These are phyloP conservation scores for Barnettozyma sp. DNA, from an alignment of 805 yeast genomes.

Conservation along the genomic window DNA sequence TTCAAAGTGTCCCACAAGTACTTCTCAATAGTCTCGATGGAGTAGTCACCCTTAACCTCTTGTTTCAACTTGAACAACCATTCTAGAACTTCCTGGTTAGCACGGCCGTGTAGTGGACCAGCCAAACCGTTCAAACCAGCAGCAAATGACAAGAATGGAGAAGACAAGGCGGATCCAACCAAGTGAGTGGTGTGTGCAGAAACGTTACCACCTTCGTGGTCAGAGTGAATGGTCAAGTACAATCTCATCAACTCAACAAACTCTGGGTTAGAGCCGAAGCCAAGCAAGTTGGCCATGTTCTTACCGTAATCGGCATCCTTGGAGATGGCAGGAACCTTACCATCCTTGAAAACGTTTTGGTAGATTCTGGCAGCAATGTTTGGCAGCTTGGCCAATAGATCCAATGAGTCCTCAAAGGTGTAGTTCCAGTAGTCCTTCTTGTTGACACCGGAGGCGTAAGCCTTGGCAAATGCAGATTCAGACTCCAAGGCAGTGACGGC, in stretches of 20 bases:
- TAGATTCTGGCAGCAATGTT: slow-evolving; percentile 75
- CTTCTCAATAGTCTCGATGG: slow-evolving; percentile 62
- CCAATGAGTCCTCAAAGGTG: slow-evolving; percentile 74
- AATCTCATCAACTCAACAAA: slow-evolving; percentile 76
- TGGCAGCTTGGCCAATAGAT: slow-evolving; percentile 76
- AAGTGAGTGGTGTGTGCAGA: slow-evolving; percentile 83
- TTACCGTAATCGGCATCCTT: slow-evolving; percentile 57
- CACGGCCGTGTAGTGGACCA: slow-evolving; percentile 85
- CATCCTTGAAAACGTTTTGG: slow-evolving; percentile 80
- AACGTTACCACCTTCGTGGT: slow-evolving; percentile 88
- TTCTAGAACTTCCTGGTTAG: slow-evolving; percentile 81
- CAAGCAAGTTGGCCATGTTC: slow-evolving; percentile 52
- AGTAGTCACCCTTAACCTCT: slow-evolving; percentile 54
- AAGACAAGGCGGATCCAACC: slow-evolving; percentile 76
- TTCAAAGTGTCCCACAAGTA: slow-evolving; percentile 75
- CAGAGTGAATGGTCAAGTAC: slow-evolving; percentile 76
- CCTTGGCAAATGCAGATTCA: slow-evolving; percentile 79
- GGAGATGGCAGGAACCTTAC: slow-evolving; percentile 50
- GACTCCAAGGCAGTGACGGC: slow-evolving; percentile 77
- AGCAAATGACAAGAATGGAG: slow-evolving; percentile 71
- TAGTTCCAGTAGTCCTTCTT: slow-evolving; percentile 82
- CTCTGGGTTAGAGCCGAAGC: slow-evolving; percentile 54
- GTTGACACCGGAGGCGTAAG: slow-evolving; percentile 76
- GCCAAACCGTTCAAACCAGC: slow-evolving; percentile 84
- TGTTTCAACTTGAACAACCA: slow-evolving; percentile 65